Conservation (phyloP, 176 grass and related monocot species). For the Eragrostis nindensis region DNA sequence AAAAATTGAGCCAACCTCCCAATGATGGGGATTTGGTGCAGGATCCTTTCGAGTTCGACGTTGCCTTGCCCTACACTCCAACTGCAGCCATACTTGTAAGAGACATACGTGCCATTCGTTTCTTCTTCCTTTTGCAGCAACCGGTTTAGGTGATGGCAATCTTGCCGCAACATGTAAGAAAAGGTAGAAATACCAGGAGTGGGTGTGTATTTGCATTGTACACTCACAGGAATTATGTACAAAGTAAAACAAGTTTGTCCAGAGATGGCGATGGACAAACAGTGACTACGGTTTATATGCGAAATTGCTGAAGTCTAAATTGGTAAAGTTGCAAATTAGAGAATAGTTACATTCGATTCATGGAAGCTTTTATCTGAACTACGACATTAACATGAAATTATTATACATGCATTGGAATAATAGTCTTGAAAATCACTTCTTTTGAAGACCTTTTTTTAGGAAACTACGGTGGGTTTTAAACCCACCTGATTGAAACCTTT, state of each 20-base stretch:
- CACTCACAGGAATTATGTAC: neutral
- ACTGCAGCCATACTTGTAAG: constrained; percentile 34
- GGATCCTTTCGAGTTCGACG: constrained; percentile 33
- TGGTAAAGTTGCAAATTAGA: neutral
- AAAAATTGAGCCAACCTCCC: constrained; percentile 35
- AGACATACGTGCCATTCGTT: constrained; percentile 32
- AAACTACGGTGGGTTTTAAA: no score
- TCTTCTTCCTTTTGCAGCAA: constrained; percentile 36
- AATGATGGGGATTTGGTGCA: constrained; percentile 41
- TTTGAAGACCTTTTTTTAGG: neutral
- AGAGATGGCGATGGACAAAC: neutral
- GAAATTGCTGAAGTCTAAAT: neutral
- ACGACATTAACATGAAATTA: neutral
- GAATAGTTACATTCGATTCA: neutral
- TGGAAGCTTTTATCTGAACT: neutral
- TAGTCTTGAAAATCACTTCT: neutral
- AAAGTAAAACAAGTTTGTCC: neutral
- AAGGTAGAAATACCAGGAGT: neutral
- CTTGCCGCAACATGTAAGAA: constrained; percentile 27
- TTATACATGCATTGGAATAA: neutral
- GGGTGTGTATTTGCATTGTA: neutral
- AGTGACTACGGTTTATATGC: neutral
- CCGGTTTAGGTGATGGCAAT: constrained; percentile 34
- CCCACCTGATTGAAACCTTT: no score
- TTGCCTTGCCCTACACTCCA: constrained; percentile 57